A percentile compares a stretch with the other conserved stretches of the same genome.
phyloP scores from a whole-genome alignment of 176 grass and related monocot genomes.

The Carex cristatella region DNA sequence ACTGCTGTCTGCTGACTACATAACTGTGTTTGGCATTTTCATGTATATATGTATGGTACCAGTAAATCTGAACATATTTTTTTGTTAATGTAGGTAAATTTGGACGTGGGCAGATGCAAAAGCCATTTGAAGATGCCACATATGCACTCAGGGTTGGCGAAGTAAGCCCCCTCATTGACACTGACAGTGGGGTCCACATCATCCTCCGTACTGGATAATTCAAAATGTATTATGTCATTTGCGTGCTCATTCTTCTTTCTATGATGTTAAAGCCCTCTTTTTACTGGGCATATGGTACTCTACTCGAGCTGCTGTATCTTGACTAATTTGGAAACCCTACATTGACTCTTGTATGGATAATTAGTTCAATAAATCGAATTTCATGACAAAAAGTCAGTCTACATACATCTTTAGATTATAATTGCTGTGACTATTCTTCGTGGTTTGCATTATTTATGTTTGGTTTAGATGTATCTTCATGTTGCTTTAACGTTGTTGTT shows the following conservation, averaged over 20 bases:
- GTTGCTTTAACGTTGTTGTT: neutral
- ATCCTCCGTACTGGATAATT: constrained; percentile 70
- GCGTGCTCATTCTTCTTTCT: neutral
- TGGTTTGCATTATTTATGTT: neutral
- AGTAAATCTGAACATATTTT: neutral
- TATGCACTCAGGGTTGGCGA: constrained; percentile 64
- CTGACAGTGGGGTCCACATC: constrained; percentile 85
- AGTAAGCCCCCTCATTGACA: constrained; percentile 72
- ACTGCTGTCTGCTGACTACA: neutral
- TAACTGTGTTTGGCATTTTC: neutral
- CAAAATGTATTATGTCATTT: neutral
- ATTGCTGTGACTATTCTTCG: neutral
- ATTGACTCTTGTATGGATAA: neutral
- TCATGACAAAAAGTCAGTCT: neutral
- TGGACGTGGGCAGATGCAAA: constrained; percentile 88
- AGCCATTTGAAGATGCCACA: constrained; percentile 81
- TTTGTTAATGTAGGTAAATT: constrained; percentile 48
- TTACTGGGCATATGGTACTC: constrained; percentile 14
- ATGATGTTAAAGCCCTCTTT: neutral
- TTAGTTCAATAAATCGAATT: neutral
- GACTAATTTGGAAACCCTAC: neutral
- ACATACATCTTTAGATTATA: neutral
- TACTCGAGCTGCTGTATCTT: neutral
- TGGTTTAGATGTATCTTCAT: neutral
- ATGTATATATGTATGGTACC: neutral